phyloP scores from a whole-genome alignment of 1,284 basidiomycete genomes.

The Neonothopanus nambi region DNA sequence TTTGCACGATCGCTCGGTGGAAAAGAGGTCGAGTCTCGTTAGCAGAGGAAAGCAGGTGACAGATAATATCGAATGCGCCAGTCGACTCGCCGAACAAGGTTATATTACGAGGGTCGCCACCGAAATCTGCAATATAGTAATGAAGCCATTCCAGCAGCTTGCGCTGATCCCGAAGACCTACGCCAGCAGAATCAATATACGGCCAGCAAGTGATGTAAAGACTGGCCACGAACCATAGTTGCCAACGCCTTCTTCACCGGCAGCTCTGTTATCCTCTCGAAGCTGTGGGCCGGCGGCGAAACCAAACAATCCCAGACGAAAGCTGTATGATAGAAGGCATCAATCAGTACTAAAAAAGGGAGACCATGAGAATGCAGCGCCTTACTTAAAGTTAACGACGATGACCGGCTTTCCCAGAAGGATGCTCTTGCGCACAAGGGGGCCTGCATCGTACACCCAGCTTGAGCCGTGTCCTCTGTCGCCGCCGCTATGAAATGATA shows the following conservation, averaged over 20 bases:
- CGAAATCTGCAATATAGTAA: slow-evolving; percentile 65
- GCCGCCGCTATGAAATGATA: slow-evolving; percentile 49
- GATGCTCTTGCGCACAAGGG: slow-evolving; percentile 67
- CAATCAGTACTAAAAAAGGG: slow-evolving; percentile 13
- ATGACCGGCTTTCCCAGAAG: slow-evolving; percentile 62
- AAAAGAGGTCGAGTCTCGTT: slow-evolving; percentile 63
- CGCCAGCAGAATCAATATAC: background rate
- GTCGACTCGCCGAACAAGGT: slow-evolving; percentile 72
- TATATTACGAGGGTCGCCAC: slow-evolving; percentile 69
- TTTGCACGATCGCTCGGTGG: slow-evolving; percentile 67
- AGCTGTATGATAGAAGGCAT: slow-evolving; percentile 44
- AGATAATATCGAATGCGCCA: slow-evolving; percentile 73
- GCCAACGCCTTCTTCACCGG: slow-evolving; percentile 69
- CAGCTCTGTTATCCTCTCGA: slow-evolving; percentile 60
- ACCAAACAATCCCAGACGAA: slow-evolving; percentile 73
- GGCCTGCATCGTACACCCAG: slow-evolving; percentile 74
- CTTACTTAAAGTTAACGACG: slow-evolving; percentile 75
- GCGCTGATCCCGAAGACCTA: slow-evolving; percentile 71
- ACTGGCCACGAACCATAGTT: slow-evolving; percentile 59
- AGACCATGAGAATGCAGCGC: slow-evolving; percentile 20
- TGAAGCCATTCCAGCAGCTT: slow-evolving; percentile 71
- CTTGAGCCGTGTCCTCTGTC: slow-evolving; percentile 70
- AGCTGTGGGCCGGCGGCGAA: slow-evolving; percentile 66
- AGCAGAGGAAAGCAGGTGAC: slow-evolving; percentile 62
- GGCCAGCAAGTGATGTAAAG: background rate